Percentiles rank a stretch among this genome's conserved stretches.
phyloP scores from a whole-genome alignment of 2,329 filamentous ascomycete species.

The Fusarium circinatum region DNA sequence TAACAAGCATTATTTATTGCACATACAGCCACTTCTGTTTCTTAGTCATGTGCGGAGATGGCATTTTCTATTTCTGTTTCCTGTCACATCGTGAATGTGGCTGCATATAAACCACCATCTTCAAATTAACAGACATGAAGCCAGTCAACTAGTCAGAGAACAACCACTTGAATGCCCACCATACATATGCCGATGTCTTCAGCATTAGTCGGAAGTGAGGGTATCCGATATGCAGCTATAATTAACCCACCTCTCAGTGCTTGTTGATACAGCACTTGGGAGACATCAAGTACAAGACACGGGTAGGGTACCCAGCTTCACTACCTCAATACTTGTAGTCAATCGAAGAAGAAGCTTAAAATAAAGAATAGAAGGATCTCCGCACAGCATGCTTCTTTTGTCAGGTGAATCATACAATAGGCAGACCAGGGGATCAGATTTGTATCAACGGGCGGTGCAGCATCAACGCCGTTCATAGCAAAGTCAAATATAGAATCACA shows the following conservation, averaged over 20 bases:
- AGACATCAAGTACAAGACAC: background rate
- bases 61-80: conserved; percentile 35
- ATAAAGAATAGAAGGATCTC: background rate
- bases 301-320: conserved; percentile 1
- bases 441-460: background rate
- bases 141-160: background rate
- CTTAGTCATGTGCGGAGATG: background rate
- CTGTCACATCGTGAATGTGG: conserved; percentile 8
- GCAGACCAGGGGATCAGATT: background rate
- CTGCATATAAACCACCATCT: conserved; percentile 8
- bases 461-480: background rate
- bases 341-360: background rate
- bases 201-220: background rate
- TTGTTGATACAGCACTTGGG: background rate
- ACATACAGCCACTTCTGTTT: background rate
- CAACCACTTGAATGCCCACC: background rate
- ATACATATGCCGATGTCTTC: background rate
- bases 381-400: conserved; percentile 35
- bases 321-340: background rate
- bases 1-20: background rate
- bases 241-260: background rate
- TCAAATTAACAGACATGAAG: background rate
- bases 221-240: background rate
- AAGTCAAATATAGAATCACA: background rate
- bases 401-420: background rate